Evolutionary conservation across 169 alveolate genomes (phyloP).

Genomic region (Babesia ovis): DNA sequence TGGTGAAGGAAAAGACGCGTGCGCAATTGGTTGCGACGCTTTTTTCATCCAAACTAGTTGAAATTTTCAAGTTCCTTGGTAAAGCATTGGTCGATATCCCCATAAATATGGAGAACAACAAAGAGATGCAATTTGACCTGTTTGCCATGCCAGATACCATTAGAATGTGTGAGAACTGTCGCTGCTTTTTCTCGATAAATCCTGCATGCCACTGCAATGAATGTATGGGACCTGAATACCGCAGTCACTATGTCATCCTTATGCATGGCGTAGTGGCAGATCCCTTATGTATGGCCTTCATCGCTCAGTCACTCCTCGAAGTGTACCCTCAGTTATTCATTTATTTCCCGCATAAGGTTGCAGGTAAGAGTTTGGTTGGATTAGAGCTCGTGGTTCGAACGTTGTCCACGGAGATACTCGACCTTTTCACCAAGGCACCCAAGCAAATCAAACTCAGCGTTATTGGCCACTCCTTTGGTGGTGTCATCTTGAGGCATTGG

Average conservation of each 20-base stretch:
- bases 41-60: constrained; percentile 33
- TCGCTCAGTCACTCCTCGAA: constrained; percentile 52
- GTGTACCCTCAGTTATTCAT: constrained; percentile 68
- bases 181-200: constrained; percentile 66
- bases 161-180: constrained; percentile 65
- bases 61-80: constrained; percentile 41
- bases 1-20: constrained; percentile 17
- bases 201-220: constrained; percentile 66
- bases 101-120: constrained; percentile 3
- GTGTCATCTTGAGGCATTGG: constrained; percentile 64
- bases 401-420: constrained; percentile 63
- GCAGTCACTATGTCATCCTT: constrained; percentile 70
- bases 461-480: constrained; percentile 80
- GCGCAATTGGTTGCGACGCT: constrained; percentile 41
- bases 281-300: constrained; percentile 67
- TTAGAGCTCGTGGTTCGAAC: constrained; percentile 68
- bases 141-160: constrained; percentile 57
- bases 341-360: constrained; percentile 70
- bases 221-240: constrained; percentile 61
- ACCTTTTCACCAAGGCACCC: constrained; percentile 61
- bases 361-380: constrained; percentile 76
- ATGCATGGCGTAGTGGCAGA: constrained; percentile 77
- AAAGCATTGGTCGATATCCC: constrained; percentile 22
- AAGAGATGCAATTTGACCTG: constrained; percentile 36
- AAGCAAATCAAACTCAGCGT: constrained; percentile 60